phyloP scores from a whole-genome alignment of 495 filamentous ascomycete genomes.

The Durotheca rogersii region DNA sequence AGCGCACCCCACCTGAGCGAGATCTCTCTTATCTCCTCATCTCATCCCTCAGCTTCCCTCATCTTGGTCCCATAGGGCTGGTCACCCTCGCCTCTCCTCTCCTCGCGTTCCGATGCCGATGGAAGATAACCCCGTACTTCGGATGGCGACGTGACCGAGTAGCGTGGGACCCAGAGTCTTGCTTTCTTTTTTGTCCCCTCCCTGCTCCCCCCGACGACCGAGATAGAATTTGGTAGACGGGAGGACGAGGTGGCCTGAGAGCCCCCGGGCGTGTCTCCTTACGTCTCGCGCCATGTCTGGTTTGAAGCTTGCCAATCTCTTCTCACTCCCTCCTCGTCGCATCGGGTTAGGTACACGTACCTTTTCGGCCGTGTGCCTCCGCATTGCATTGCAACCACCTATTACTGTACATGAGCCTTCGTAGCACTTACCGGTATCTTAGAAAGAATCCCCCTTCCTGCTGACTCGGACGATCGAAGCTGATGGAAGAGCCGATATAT shows the following conservation, averaged over 20 bases:
- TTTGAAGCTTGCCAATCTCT: neutral
- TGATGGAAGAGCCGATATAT: slow-evolving; percentile 1
- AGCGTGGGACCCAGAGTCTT: no score
- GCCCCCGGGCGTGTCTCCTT: no score
- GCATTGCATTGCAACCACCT: neutral
- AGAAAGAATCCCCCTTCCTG: neutral
- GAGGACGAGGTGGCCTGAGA: no score
- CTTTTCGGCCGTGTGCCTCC: neutral
- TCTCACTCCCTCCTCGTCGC: neutral
- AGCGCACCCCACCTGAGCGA: neutral
- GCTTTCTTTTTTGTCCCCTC: neutral
- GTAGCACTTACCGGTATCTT: neutral
- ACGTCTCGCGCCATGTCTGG: neutral
- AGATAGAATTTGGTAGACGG: no score
- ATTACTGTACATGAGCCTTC: neutral
- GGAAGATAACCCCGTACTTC: no score
- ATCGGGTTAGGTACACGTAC: neutral
- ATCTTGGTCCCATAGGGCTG: neutral
- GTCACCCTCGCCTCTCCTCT: neutral
- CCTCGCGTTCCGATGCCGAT: neutral
- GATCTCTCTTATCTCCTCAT: neutral
- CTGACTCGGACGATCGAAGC: slow-evolving; percentile 17
- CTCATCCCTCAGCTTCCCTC: neutral
- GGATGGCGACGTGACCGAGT: no score
- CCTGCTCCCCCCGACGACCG: neutral